A percentile compares a stretch with the other conserved stretches of the same genome.
These are phyloP conservation scores for Ceratocystis cacaofunesta DNA, from an alignment of 2,329 filamentous ascomycete species.

Conservation along the genomic window DNA sequence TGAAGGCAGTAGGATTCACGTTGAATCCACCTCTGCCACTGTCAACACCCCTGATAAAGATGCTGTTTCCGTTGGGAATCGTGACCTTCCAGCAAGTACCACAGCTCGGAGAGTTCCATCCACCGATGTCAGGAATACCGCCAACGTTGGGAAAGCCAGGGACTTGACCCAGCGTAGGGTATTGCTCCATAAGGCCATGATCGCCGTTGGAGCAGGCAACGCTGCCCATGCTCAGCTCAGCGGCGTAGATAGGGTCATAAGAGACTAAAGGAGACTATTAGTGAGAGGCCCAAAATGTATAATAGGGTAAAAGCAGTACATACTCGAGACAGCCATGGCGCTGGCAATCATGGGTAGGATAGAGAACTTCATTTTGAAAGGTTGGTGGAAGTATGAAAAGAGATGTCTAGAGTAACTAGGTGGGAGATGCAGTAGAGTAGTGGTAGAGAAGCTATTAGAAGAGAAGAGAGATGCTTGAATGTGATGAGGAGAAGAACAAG, in stretches of 20 bases:
- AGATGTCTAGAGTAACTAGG: background rate
- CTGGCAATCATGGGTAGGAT: constrained; percentile 28
- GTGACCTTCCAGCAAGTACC: constrained; percentile 44
- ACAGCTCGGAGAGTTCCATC: constrained; percentile 43
- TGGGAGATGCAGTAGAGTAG: background rate
- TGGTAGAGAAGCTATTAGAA: background rate
- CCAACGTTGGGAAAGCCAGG: constrained; percentile 41
- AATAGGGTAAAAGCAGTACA: constrained; percentile 11
- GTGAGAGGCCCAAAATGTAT: background rate
- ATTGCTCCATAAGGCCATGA: constrained; percentile 51
- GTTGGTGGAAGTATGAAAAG: background rate
- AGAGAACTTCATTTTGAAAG: constrained; percentile 31
- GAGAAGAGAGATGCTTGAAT: background rate
- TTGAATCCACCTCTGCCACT: constrained; percentile 37
- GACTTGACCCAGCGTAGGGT: constrained; percentile 38
- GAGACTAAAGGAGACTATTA: constrained; percentile 34
- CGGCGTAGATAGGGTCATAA: constrained; percentile 55
- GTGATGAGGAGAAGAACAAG: background rate
- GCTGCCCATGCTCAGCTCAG: constrained; percentile 35
- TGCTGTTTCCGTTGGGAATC: constrained; percentile 32
- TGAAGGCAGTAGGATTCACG: constrained; percentile 41
- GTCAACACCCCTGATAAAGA: constrained; percentile 44
- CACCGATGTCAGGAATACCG: constrained; percentile 34
- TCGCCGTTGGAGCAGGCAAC: constrained; percentile 53
- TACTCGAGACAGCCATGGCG: constrained; percentile 26